Conservation (phyloP, 225 moss, liverwort and hornwort genomes). For the Anthoceros angustus region DNA sequence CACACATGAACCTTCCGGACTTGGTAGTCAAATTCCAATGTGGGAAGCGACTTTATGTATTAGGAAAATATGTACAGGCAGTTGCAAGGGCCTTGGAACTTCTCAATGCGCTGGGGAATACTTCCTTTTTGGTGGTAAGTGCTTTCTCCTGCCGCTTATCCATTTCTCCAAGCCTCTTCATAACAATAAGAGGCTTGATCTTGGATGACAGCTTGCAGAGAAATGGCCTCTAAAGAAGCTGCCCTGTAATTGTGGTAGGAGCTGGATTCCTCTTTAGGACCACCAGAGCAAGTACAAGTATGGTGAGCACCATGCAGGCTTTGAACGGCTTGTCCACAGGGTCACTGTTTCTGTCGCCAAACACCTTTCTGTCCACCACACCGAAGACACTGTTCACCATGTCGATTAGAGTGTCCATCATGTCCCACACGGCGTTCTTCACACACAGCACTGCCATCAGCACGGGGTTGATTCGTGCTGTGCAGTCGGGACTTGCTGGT, state of each 20-base stretch:
- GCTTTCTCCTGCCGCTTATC: no score
- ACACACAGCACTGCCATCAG: slow-evolving; percentile 43
- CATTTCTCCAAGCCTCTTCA: no score
- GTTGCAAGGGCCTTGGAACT: no score
- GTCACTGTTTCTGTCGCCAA: slow-evolving; percentile 56
- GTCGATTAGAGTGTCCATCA: slow-evolving; percentile 71
- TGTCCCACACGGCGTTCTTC: slow-evolving; percentile 49
- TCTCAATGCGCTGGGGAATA: no score
- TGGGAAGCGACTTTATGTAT: no score
- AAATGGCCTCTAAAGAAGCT: background rate
- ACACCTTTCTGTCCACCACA: slow-evolving; percentile 49
- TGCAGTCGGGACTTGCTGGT: slow-evolving; percentile 7
- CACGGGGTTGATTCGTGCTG: slow-evolving; percentile 38
- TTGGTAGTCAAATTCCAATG: no score
- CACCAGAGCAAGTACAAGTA: slow-evolving; percentile 59
- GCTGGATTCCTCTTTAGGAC: slow-evolving; percentile 37
- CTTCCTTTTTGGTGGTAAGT: no score
- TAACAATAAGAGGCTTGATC: background rate
- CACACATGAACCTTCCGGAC: background rate
- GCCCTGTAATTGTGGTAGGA: background rate
- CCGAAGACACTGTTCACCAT: slow-evolving; percentile 60
- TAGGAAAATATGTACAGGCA: no score
- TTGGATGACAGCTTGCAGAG: no score
- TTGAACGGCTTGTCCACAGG: slow-evolving; percentile 56
- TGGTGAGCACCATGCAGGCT: slow-evolving; percentile 75